A percentile compares a stretch with the other conserved stretches of the same genome.
Evolutionary conservation across 345 rosid species (phyloP).

Genomic region (Citrus hindsii): DNA sequence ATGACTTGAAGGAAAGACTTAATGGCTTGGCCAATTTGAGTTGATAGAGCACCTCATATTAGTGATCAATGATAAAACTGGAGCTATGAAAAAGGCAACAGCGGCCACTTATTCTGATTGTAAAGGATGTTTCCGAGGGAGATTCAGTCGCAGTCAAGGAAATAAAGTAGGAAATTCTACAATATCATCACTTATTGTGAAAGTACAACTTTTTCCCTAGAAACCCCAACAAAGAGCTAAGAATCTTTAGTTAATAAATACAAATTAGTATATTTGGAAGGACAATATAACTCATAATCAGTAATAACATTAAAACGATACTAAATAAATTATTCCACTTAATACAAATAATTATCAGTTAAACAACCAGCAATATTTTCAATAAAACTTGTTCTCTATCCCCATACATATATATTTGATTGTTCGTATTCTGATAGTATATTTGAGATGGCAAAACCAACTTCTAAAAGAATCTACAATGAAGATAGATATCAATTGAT

Average conservation of each 20-base stretch:
- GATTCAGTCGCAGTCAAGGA: neutral
- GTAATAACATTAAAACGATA: neutral
- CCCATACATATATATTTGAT: neutral
- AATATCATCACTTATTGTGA: neutral
- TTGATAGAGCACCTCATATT: neutral
- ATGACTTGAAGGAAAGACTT: neutral
- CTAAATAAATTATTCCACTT: neutral
- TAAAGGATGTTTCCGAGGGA: neutral
- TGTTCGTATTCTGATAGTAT: too few species aligned
- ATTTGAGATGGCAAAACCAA: neutral
- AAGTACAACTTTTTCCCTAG: neutral
- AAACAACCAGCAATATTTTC: neutral
- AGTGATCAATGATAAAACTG: neutral
- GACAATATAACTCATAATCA: neutral
- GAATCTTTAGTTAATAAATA: neutral
- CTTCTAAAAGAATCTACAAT: neutral
- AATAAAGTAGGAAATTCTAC: neutral
- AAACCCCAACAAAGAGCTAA: neutral
- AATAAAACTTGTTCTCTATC: neutral
- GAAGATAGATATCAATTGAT: neutral
- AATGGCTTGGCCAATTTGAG: neutral
- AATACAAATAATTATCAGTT: too few species aligned
- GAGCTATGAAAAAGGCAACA: neutral
- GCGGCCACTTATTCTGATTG: neutral
- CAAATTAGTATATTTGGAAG: neutral